Evolutionary conservation across 2,329 filamentous ascomycete species (phyloP).

Genomic region (Nothomitra cinnamomea): DNA sequence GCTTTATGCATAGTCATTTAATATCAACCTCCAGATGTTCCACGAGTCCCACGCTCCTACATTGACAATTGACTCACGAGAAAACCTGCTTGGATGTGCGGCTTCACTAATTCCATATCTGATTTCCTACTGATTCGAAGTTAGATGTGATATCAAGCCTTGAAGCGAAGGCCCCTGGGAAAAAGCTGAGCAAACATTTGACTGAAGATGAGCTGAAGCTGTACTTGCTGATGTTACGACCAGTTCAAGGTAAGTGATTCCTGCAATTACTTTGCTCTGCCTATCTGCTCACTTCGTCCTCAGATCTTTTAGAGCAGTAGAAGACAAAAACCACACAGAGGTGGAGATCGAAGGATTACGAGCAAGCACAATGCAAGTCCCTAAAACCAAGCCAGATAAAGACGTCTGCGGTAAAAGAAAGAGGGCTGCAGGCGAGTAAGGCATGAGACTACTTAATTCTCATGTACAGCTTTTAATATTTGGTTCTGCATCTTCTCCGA

Average conservation of each 20-base stretch:
- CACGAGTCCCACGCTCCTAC: neutral
- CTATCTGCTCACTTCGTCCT: neutral
- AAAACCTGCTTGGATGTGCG: neutral
- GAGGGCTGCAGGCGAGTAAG: neutral
- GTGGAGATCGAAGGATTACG: neutral
- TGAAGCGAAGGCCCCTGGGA: neutral
- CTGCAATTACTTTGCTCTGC: neutral
- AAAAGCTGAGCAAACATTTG: neutral
- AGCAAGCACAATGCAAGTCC: conserved; percentile 1
- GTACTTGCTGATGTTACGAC: neutral
- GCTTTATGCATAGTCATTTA: neutral
- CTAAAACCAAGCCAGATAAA: neutral
- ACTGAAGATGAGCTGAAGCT: neutral
- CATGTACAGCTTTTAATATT: neutral
- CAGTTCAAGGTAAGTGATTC: neutral
- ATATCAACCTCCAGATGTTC: neutral
- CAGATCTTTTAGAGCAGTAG: neutral
- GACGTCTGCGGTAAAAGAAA: neutral
- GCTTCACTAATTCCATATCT: neutral
- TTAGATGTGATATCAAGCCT: neutral
- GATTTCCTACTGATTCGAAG: neutral
- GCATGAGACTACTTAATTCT: neutral
- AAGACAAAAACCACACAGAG: neutral
- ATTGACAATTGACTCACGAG: neutral
- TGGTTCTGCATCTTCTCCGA: neutral